These are phyloP conservation scores for Pichia nakasei DNA, from an alignment of 805 yeast genomes.

Conservation along the genomic window DNA sequence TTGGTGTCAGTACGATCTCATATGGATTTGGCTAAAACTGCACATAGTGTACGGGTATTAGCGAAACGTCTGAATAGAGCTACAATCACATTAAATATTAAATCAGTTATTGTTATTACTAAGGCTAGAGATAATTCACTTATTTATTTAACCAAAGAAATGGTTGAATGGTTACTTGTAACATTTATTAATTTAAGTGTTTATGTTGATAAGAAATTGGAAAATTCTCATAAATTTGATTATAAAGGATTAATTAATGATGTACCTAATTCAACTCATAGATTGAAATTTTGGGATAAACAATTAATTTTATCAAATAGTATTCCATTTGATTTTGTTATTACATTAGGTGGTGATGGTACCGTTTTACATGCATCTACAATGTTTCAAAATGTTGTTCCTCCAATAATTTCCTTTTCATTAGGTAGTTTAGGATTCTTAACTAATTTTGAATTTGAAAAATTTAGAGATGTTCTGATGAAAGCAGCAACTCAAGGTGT, in stretches of 20 bases:
- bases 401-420: constrained; percentile 85
- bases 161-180: constrained; percentile 66
- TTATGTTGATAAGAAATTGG: constrained; percentile 66
- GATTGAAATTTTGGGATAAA: constrained; percentile 63
- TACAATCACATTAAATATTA: constrained; percentile 60
- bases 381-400: constrained; percentile 74
- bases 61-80: constrained; percentile 66
- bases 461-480: constrained; percentile 51
- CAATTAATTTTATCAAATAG: constrained; percentile 39
- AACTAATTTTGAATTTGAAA: constrained; percentile 75
- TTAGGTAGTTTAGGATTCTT: constrained; percentile 89
- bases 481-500: constrained; percentile 63
- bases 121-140: constrained; percentile 80
- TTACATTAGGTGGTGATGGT: constrained; percentile 95
- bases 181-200: constrained; percentile 30
- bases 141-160: constrained; percentile 65
- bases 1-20: constrained; percentile 55
- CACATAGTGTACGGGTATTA: constrained; percentile 68
- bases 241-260: constrained; percentile 42
- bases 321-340: constrained; percentile 59
- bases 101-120: constrained; percentile 74
- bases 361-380: constrained; percentile 87
- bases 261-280: constrained; percentile 35
- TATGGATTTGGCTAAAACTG: constrained; percentile 70
- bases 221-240: constrained; percentile 55